Evolutionary conservation across 768 basidiomycete species (phyloP), one percentile per base, ranked within the genome.

Genomic region (Dioszegia crocea): DNA sequence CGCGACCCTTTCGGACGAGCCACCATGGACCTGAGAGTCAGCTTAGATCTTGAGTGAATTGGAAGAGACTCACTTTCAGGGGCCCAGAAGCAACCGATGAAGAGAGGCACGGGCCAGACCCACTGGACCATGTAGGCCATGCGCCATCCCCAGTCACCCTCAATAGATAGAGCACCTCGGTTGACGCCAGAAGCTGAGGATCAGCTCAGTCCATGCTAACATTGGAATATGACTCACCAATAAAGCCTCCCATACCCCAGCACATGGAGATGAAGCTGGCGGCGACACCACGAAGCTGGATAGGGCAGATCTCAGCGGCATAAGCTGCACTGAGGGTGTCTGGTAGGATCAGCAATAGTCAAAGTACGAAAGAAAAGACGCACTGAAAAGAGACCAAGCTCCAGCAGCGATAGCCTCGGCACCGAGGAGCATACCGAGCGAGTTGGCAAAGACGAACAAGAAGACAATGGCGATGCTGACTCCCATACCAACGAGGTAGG

Each of bases 261-360:
- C 70, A 74, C 16, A 74, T 60, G 49, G 71, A 73, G 63, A 76
- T 70, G 58, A 70, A 73, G 19, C 63, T 56, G 14, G 72, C 68
- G n/a, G 73, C 56, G 60, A 66, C 59, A 21, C 61, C 71, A 43
- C 75, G 67, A 2, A 76, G 64, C 38, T 73, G 67, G 47, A 75
- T 74, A 12, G 76, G 76, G 52, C 73, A 75, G 41, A 70, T 62
- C 40, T 70, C 68, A 19, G 68, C 63, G 16, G 68, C 63, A 47
- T 70, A 70, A 16, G 62, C 62, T 8, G 68, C 62, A 3, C 65
- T 57, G 16, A 70, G 49, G 3, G 68, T 70, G 38, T 65, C 57
- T 47, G 60, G n/a, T 55, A 27, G 9, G 14, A 29, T 53, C 26
- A 53, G 51, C 33, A 6, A n/a, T 41, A 12, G 26, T 11, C 21